Evolutionary conservation across 73 alveolate genomes (phyloP).

Genomic region (Paramecium sexaurelia): DNA sequence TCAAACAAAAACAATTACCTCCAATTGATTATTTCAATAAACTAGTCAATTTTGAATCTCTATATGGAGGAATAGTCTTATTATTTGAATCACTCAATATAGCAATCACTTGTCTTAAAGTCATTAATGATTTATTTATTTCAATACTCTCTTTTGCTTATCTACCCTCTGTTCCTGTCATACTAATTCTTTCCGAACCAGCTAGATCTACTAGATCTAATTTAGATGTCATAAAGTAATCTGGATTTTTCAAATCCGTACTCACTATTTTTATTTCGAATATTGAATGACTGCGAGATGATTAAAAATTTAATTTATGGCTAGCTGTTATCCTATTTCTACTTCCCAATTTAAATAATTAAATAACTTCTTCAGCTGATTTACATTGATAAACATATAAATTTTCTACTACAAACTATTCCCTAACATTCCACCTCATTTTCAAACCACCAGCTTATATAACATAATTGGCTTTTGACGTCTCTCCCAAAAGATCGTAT

Average conservation of each 20-base stretch:
- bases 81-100: conserved; percentile 87
- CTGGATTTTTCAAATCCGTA: conserved; percentile 77
- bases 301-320: conserved; percentile 89
- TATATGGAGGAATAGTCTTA: conserved; percentile 88
- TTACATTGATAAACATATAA: conserved; percentile 77
- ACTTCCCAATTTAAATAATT: conserved; percentile 83
- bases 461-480: background rate
- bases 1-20: conserved; percentile 93
- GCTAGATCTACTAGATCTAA: conserved; percentile 97
- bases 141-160: conserved; percentile 93
- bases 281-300: conserved; percentile 95
- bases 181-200: conserved; percentile 93
- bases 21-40: conserved; percentile 94
- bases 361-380: conserved; percentile 79
- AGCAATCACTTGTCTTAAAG: conserved; percentile 94
- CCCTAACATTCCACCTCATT: conserved; percentile 83
- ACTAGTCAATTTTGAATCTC: conserved; percentile 96
- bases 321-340: conserved; percentile 94
- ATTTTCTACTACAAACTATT: conserved; percentile 84
- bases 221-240: conserved; percentile 82
- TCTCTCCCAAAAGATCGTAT: conserved; percentile 80
- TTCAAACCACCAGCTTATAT: conserved; percentile 66
- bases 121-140: conserved; percentile 93
- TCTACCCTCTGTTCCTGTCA: conserved; percentile 91
- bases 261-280: conserved; percentile 87